Conservation (phyloP, 1,284 basidiomycete species). For the Ganoderma boninense region DNA sequence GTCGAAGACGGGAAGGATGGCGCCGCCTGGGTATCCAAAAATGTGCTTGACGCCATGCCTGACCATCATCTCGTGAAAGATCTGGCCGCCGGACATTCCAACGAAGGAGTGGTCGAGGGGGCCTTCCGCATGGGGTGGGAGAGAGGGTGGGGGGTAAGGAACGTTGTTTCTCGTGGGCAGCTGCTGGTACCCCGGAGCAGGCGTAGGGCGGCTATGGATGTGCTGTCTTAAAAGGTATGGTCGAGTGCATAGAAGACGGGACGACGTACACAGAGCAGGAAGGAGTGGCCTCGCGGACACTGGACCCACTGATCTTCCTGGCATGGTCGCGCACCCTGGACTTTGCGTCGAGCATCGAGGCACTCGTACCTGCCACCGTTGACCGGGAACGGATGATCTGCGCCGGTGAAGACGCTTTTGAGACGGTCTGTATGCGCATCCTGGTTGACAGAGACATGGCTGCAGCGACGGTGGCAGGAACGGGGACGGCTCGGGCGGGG, state of each 20-base stretch:
- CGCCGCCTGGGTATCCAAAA: constrained; percentile 98
- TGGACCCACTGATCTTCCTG: constrained; percentile 73
- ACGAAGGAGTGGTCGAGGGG: constrained; percentile 85
- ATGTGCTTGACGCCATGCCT: constrained; percentile 96
- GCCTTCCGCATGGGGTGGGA: constrained; percentile 54
- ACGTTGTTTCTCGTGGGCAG: constrained; percentile 62
- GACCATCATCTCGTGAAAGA: constrained; percentile 99
- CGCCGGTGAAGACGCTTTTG: constrained; percentile 49
- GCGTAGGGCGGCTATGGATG: constrained; percentile 64
- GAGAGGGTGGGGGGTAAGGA: constrained; percentile 51
- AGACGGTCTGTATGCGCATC: constrained; percentile 55
- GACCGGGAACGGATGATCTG: constrained; percentile 61
- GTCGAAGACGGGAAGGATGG: constrained; percentile 98
- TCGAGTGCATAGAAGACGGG: not conserved
- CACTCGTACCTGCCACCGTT: constrained; percentile 47
- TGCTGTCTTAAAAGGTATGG: constrained; percentile 9
- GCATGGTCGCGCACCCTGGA: constrained; percentile 75
- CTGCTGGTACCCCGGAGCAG: constrained; percentile 74
- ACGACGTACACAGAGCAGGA: constrained; percentile 61
- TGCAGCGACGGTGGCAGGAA: constrained; percentile 19
- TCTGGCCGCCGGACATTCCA: constrained; percentile 95
- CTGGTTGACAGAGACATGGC: constrained; percentile 39
- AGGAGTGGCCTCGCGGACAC: constrained; percentile 61
- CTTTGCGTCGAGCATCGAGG: constrained; percentile 74
- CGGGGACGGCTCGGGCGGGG: constrained; percentile 7